Conservation (phyloP, 1,139 yeast genomes). For the Kodamaea ohmeri region DNA sequence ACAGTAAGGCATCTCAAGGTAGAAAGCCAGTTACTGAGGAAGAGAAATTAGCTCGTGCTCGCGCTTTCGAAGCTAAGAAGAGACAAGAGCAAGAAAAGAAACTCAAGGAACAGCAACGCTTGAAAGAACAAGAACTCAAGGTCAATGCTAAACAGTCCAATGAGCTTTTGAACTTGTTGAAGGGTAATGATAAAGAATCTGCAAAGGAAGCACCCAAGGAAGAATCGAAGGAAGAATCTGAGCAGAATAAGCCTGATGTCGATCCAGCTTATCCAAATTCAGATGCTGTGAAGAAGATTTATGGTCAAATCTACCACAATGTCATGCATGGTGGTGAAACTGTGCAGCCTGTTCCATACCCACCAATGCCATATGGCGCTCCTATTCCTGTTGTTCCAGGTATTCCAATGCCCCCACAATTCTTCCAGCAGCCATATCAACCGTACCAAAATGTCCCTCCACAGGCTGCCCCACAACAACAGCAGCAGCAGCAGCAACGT, state of each 20-base stretch:
- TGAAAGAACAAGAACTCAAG: slow-evolving; percentile 9
- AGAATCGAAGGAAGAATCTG: too few species aligned
- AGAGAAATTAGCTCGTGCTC: slow-evolving; percentile 22
- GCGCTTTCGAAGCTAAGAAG: slow-evolving; percentile 20
- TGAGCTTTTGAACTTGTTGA: slow-evolving; percentile 26
- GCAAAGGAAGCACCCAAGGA: slow-evolving; percentile 1
- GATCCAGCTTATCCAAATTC: slow-evolving; percentile 25
- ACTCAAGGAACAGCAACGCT: slow-evolving; percentile 9
- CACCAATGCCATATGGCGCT: slow-evolving; percentile 14
- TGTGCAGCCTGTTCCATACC: slow-evolving; percentile 16
- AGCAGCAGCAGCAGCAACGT: slow-evolving; percentile 9
- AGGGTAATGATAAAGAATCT: slow-evolving; percentile 21
- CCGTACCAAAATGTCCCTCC: slow-evolving; percentile 8
- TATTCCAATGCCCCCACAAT: slow-evolving; percentile 37
- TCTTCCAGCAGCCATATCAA: slow-evolving; percentile 18
- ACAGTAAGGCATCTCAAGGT: slow-evolving; percentile 60
- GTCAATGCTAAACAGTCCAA: slow-evolving; percentile 19
- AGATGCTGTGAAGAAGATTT: slow-evolving; percentile 46
- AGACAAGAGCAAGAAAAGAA: slow-evolving; percentile 24
- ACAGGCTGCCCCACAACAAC: not conserved
- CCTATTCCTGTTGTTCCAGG: slow-evolving; percentile 25
- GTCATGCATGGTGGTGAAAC: slow-evolving; percentile 41
- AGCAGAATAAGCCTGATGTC: slow-evolving; percentile 17
- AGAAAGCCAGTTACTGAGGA: slow-evolving; percentile 33
- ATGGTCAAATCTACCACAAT: slow-evolving; percentile 47